Evolutionary conservation across 1,284 basidiomycete genomes (phyloP), one percentile per base, ranked within the genome.

Genomic region (Ustilago xerochloae): DNA sequence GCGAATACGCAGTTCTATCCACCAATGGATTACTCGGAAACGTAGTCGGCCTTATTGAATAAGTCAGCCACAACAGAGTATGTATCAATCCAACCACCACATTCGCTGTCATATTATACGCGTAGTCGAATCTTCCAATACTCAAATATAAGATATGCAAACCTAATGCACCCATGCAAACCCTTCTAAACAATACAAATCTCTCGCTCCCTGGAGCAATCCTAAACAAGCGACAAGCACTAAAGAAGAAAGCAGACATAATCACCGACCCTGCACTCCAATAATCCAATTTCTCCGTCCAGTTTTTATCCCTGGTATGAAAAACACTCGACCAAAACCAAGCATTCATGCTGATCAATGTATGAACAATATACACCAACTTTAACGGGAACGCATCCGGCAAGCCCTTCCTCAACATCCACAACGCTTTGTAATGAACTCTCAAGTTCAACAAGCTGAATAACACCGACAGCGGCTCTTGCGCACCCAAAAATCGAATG

Each of bases 291-390:
- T 91, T 92, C 85, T 99, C 97, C 1, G 96, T 99, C 41, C 86
- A 84, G 2, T 91, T 89, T 18, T 90, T 88, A 86, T 98, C 96
- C 87, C 97, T 87, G 0, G 91, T 92, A 83, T 99, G 97, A 81
- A 99, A 99, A 12, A 98, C 88, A 0, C 91, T 86, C 7, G 92
- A 93, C 93, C 93, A 97, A 28, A 93, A 81, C 97, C 96, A 99
- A 0, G 94, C 92, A 79, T 95, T 95, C 78, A 94, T 87, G 81
- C 92, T 93, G 43, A 91, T 87, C 55, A 88, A 84, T 1, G 91
- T 89, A 88, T 93, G 92, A 0, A 85, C 80, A 49, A 90, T 72
- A 84, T 95, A 92, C 80, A 91, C 92, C 35, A 71, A n/a, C 60
- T 80, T 89, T 87, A 97, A 89, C 22, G 79, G 81, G 36, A 68